phyloP scores from a whole-genome alignment of 495 filamentous ascomycete genomes.

The Hypoxylon fragiforme region DNA sequence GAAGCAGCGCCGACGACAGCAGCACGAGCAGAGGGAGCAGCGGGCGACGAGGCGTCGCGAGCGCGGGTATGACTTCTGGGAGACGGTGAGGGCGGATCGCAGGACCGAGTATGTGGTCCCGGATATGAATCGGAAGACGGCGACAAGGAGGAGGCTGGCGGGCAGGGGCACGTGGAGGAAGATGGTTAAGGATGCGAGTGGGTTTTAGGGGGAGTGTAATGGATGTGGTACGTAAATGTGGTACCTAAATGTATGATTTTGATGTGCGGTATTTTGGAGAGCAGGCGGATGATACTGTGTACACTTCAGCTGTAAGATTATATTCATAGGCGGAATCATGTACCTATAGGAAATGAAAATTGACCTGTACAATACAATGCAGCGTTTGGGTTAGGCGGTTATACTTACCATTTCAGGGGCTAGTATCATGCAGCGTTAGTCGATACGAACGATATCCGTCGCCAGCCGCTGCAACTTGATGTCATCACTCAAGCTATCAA shows the following conservation, averaged over 20 bases:
- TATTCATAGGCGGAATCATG: too few species aligned
- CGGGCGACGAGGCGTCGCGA: constrained; percentile 37
- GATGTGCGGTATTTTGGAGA: background rate
- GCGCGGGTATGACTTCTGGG: constrained; percentile 51
- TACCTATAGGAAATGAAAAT: too few species aligned
- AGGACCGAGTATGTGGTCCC: constrained; percentile 45
- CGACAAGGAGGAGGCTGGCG: constrained; percentile 12
- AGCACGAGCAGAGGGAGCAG: constrained; percentile 30
- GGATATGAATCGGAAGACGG: constrained; percentile 43
- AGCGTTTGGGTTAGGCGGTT: background rate
- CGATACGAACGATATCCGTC: background rate
- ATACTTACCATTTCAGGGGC: background rate
- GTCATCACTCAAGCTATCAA: constrained; percentile 8
- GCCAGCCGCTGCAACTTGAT: constrained; percentile 12
- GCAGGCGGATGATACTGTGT: background rate
- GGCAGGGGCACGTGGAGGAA: constrained; percentile 21
- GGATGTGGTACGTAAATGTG: background rate
- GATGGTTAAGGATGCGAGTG: constrained; percentile 17
- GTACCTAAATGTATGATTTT: background rate
- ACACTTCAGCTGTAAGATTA: too few species aligned
- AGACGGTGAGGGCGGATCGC: constrained; percentile 40
- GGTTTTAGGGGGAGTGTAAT: constrained; percentile 3
- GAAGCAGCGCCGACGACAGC: constrained; percentile 28
- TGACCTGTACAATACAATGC: too few species aligned
- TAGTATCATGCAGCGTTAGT: background rate